Conservation (phyloP, 768 basidiomycete genomes). For the Tricholoma matsutake region DNA sequence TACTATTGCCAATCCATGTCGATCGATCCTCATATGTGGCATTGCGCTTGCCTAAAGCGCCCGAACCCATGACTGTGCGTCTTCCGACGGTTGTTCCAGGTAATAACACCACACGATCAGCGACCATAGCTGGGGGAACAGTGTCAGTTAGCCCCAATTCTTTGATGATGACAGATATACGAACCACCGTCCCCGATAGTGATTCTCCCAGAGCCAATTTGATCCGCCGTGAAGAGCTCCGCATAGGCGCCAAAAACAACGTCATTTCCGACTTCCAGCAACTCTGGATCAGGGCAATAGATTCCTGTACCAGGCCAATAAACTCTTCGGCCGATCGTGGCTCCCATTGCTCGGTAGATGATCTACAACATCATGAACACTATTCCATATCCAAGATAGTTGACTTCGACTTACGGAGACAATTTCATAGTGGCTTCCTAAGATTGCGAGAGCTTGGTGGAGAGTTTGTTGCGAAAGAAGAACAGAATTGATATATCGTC, state of each 20-base stretch:
- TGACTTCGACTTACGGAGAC: slow-evolving; percentile 33
- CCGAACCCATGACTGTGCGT: slow-evolving; percentile 46
- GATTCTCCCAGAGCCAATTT: slow-evolving; percentile 37
- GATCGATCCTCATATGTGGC: slow-evolving; percentile 40
- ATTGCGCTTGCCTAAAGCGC: slow-evolving; percentile 42
- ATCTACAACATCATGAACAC: slow-evolving; percentile 17
- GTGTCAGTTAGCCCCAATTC: not conserved
- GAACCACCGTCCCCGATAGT: slow-evolving; percentile 36
- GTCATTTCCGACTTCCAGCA: slow-evolving; percentile 46
- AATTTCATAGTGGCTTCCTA: slow-evolving; percentile 44
- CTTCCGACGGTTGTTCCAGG: slow-evolving; percentile 38
- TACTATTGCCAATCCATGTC: slow-evolving; percentile 46
- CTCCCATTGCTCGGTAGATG: slow-evolving; percentile 45
- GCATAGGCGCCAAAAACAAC: slow-evolving; percentile 49
- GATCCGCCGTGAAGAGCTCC: slow-evolving; percentile 42
- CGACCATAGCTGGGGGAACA: slow-evolving; percentile 38
- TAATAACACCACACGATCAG: slow-evolving; percentile 45
- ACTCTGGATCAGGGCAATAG: slow-evolving; percentile 44
- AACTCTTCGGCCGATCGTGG: slow-evolving; percentile 43
- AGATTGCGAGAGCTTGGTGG: slow-evolving; percentile 37
- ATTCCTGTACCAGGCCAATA: slow-evolving; percentile 50
- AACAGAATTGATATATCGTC: slow-evolving; percentile 36
- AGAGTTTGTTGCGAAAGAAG: slow-evolving; percentile 38
- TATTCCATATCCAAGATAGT: not conserved
- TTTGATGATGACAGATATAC: slow-evolving; percentile 1